Evolutionary conservation across 2,329 filamentous ascomycete genomes (phyloP), one percentile per base, ranked within the genome.

Genomic region (Exophiala xenobiotica): DNA sequence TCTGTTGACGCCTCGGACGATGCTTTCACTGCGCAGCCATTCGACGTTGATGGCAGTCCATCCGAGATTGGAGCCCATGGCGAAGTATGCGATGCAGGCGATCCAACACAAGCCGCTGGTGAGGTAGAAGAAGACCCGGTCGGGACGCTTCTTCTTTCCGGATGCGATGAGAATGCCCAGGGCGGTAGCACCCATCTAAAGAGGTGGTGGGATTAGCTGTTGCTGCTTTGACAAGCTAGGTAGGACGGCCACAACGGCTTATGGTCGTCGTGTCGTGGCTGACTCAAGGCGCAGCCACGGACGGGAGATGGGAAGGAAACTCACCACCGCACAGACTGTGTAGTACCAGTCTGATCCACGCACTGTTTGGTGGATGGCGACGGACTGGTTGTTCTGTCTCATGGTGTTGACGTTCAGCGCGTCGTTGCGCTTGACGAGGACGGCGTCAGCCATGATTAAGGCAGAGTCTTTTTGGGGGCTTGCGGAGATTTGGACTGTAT

Each of bases 11-110:
- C 79, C 80, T 1, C 66, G 53, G 2, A 79, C 73, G 3, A 72
- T 70, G 8, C 69, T 67, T 45, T 71, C 64, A 49, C 51, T 67
- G 43, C 74, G 71, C 1, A 67, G 68, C 58, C 78, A 87, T 61
- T 87, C 78, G 27, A 82, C 82, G 8, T 70, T 62, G 58, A 86
- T 82, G 0, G 81, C 77, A 1, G 78, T 76, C 65, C 79, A 82
- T 23, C 83, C 83, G 1, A 86, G 70, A 60, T 83, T 81, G 5
- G 80, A 79, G 12, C 74, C 82, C 81, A 86, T 85, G 55, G 78
- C 74, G 68, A 81, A 86, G 69, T 86, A 85, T n/a, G 81, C 75
- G 56, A 86, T 80, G 33, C 76, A 71, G 24, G 57, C 57, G 16
- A 57, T 39, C 11, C 55, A 46, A 31, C 33, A 53, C 38, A 59